These are phyloP conservation scores for Gardenia jasminoides DNA, from an alignment of 257 asterid species.

Conservation along the genomic window DNA sequence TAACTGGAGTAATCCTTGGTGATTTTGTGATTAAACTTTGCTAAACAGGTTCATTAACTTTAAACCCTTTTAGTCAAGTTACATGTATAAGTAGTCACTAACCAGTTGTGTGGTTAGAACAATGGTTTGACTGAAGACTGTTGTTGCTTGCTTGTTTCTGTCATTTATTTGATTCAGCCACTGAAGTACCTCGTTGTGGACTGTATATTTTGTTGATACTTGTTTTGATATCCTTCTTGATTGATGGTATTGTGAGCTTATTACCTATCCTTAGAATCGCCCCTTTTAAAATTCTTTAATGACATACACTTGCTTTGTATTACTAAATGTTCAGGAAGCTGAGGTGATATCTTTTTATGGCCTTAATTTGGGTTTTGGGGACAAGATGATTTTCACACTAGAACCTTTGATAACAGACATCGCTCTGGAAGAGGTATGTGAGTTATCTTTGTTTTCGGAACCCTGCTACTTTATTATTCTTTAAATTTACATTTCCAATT, in stretches of 20 bases:
- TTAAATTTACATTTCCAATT: not conserved
- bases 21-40: not conserved
- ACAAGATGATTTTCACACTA: conserved; percentile 48
- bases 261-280: not conserved
- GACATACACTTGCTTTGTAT: conserved; percentile 24
- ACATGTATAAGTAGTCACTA: not conserved
- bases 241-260: not conserved
- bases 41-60: not conserved
- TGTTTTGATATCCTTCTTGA: not conserved
- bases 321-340: conserved; percentile 48
- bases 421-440: conserved; percentile 63
- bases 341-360: conserved; percentile 48
- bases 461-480: not conserved
- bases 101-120: not conserved
- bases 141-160: not conserved
- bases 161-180: not conserved
- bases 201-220: not conserved
- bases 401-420: conserved; percentile 48
- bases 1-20: not conserved
- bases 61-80: not conserved
- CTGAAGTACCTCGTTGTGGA: not conserved
- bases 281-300: conserved; percentile 2
- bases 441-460: conserved; percentile 2
- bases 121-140: not conserved
- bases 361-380: conserved; percentile 54